Conservation (phyloP, 2,329 filamentous ascomycete species). For the Pseudocercospora crystallina region DNA sequence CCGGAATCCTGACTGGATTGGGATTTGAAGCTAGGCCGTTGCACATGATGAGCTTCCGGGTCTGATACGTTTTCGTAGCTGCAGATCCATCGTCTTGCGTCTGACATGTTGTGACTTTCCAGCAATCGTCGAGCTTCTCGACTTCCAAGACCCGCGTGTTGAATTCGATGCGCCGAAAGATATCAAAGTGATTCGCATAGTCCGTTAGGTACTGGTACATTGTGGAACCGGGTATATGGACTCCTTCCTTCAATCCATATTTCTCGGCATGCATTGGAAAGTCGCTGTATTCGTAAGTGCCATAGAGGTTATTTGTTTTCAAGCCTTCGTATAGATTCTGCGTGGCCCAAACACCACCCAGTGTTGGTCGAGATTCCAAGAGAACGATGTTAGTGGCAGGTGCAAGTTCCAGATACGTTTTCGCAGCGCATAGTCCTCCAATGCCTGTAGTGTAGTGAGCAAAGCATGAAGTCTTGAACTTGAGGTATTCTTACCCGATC, state of each 20-base stretch:
- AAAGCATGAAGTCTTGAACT: background rate
- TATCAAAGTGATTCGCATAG: constrained; percentile 53
- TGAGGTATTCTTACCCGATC: constrained; percentile 2
- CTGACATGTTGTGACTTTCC: constrained; percentile 15
- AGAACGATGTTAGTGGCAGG: constrained; percentile 6
- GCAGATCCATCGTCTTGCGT: background rate
- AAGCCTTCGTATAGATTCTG: constrained; percentile 66
- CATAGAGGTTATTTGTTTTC: constrained; percentile 70
- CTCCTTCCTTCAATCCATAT: constrained; percentile 46
- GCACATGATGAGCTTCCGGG: constrained; percentile 57
- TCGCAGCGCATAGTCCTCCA: constrained; percentile 14
- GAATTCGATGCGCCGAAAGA: constrained; percentile 50
- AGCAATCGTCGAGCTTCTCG: constrained; percentile 34
- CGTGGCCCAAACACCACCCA: constrained; percentile 70
- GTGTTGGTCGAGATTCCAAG: constrained; percentile 11
- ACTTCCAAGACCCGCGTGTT: constrained; percentile 52
- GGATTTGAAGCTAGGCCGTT: constrained; percentile 60
- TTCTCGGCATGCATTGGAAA: constrained; percentile 60
- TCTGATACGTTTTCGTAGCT: background rate
- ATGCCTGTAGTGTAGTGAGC: constrained; percentile 4
- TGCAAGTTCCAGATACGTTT: constrained; percentile 11
- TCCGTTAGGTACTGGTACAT: constrained; percentile 59
- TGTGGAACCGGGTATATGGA: constrained; percentile 60
- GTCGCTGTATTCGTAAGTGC: constrained; percentile 70
- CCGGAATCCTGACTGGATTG: constrained; percentile 52